A percentile compares a stretch with the other conserved stretches of the same genome.
Conservation (phyloP, 2,329 filamentous ascomycete species). For the Teratosphaeria epicoccoides region DNA sequence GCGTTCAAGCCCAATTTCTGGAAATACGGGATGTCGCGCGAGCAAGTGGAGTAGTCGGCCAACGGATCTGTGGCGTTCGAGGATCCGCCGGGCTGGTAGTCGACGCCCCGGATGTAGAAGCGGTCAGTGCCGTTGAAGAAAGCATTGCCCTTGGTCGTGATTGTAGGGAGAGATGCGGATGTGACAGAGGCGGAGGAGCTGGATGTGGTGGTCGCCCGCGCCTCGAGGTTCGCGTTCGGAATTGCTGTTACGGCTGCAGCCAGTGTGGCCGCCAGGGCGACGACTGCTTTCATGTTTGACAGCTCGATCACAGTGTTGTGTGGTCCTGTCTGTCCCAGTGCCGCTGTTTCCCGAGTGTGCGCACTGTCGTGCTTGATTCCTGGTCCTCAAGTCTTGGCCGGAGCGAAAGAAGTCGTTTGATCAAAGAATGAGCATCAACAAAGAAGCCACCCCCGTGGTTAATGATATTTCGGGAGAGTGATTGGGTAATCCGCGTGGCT, state of each 20-base stretch:
- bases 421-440: not conserved
- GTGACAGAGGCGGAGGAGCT: not conserved
- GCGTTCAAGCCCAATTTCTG: constrained; percentile 78
- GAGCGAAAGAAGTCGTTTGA: not conserved
- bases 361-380: not conserved
- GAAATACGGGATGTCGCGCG: constrained; percentile 70
- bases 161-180: constrained; percentile 37
- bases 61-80: constrained; percentile 60
- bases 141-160: constrained; percentile 53
- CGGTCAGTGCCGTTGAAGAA: constrained; percentile 50
- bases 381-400: not conserved
- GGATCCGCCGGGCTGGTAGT: constrained; percentile 44
- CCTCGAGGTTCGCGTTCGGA: constrained; percentile 23
- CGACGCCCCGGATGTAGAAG: constrained; percentile 50
- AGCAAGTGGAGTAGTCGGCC: constrained; percentile 56
- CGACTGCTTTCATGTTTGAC: constrained; percentile 1
- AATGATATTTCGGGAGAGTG: not conserved
- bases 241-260: not conserved
- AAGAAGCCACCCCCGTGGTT: not conserved
- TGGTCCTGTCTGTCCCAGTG: not conserved
- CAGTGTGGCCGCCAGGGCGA: constrained; percentile 1
- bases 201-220: constrained; percentile 16
- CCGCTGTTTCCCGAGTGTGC: not conserved
- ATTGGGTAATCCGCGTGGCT: not conserved
- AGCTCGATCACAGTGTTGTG: not conserved